phyloP scores from a whole-genome alignment of 2,329 filamentous ascomycete species.

The Leptographium procerum region DNA sequence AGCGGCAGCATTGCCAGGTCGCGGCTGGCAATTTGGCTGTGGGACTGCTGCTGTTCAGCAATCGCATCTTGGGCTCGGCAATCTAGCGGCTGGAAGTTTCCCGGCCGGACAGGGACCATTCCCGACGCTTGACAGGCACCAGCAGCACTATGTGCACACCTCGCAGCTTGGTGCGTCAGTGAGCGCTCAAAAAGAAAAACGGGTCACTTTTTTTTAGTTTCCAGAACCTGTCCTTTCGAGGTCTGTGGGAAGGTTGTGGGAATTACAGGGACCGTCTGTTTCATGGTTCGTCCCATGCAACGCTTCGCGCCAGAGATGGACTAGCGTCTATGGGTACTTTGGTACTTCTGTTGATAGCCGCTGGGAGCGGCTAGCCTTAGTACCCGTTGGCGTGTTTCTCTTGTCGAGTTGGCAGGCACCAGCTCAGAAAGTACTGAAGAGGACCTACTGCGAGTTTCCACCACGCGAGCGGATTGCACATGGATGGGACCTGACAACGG shows the following conservation, averaged over 20 bases:
- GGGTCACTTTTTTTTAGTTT: too few species aligned
- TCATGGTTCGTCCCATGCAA: slow-evolving; percentile 1
- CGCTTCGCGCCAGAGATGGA: not conserved
- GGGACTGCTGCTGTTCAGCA: not conserved
- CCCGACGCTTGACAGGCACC: not conserved
- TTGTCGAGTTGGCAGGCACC: not conserved
- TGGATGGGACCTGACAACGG: too few species aligned
- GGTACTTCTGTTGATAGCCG: not conserved
- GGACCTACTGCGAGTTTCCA: too few species aligned
- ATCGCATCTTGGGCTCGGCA: not conserved
- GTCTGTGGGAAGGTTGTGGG: not conserved
- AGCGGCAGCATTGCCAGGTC: not conserved
- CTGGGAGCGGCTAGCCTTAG: not conserved
- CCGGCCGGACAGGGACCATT: not conserved
- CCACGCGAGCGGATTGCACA: too few species aligned
- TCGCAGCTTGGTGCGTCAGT: not conserved
- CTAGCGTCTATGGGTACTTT: not conserved
- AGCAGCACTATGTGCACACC: not conserved
- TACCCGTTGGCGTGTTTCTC: not conserved
- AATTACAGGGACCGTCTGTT: slow-evolving; percentile 2
- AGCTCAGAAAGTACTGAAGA: not conserved
- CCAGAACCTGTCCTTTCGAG: not conserved
- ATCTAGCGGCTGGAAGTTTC: not conserved
- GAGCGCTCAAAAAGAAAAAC: not conserved
- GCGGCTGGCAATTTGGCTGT: not conserved